Evolutionary conservation across 805 yeast genomes (phyloP), one percentile per base, ranked within the genome.

Genomic region (Candida easanensis): DNA sequence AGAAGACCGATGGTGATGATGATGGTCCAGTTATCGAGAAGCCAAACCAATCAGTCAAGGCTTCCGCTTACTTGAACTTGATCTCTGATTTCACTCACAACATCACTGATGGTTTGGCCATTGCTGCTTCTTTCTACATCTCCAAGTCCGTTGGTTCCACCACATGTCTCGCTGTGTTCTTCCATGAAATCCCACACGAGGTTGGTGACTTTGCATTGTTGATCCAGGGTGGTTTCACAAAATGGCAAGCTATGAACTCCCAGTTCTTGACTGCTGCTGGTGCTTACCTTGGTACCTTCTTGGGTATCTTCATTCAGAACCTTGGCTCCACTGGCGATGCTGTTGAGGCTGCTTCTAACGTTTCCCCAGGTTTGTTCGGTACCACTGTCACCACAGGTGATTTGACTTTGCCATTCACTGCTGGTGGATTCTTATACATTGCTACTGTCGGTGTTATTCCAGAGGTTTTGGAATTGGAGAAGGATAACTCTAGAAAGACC

Each of bases 151-250:
- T 77, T 15, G 93, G 93, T 0, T 77, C 83, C 19, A 73, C 84
- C 2, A 82, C 90, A 0, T 76, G 84, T 18, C 63, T 84, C 28
- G 87, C 90, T 1, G 82, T 84, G 22, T 73, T 84, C 48, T 74
- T 82, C 62, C 93, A 85, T 59, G 93, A 85, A 59, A 76, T 84
- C 38, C 93, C 93, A 5, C 93, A 85, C 58, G 88, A 84, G 57
- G 75, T 85, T 48, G 90, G 91, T 37, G 93, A 85, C 57, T 85
- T 81, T 63, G 90, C 89, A 0, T 65, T 85, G 20, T 65, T 85
- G 46, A 74, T 82, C 48, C 79, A 80, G 54, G 82, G 82, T 18
- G 91, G 91, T 0, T 76, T 80, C 51, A 69, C 85, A 17, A 79
- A 79, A 61, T 63, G 77, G 61, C 79, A 79, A 49, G 88, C 88